Evolutionary conservation across 2,329 filamentous ascomycete genomes (phyloP).

Genomic region (Neofusicoccum sp.): DNA sequence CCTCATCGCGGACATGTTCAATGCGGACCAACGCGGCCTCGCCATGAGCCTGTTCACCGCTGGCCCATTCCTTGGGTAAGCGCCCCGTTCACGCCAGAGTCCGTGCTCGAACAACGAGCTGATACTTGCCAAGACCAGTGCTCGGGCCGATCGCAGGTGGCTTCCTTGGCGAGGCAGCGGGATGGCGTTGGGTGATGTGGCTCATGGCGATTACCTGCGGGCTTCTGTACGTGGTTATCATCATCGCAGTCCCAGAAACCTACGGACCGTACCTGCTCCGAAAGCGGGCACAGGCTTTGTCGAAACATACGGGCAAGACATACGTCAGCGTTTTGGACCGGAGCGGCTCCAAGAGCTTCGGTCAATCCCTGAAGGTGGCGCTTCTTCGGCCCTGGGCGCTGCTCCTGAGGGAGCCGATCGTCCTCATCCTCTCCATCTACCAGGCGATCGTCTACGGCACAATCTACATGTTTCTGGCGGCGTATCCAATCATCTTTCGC

Average conservation of each 20-base stretch:
- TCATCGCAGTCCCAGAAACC: constrained; percentile 37
- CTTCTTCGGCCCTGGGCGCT: constrained; percentile 66
- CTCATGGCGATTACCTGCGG: constrained; percentile 38
- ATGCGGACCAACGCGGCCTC: constrained; percentile 33
- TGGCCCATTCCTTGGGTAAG: constrained; percentile 38
- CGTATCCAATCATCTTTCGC: constrained; percentile 63
- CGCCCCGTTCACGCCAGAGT: constrained; percentile 20
- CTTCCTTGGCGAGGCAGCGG: constrained; percentile 30
- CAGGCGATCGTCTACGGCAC: constrained; percentile 60
- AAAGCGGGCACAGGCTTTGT: constrained; percentile 47
- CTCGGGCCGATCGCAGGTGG: constrained; percentile 41
- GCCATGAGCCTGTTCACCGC: constrained; percentile 41
- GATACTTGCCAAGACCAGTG: constrained; percentile 48
- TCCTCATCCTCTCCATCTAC: constrained; percentile 63
- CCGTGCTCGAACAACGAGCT: constrained; percentile 56
- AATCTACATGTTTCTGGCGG: constrained; percentile 50
- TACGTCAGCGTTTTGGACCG: constrained; percentile 43
- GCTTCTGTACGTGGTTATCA: constrained; percentile 31
- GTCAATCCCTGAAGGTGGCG: constrained; percentile 44
- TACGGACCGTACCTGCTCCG: constrained; percentile 54
- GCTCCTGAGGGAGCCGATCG: constrained; percentile 68
- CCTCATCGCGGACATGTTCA: constrained; percentile 39
- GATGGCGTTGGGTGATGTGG: constrained; percentile 41
- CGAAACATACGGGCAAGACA: constrained; percentile 49
- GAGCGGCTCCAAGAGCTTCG: constrained; percentile 39